phyloP scores from a whole-genome alignment of 805 yeast species.

The Spathaspora passalidarum region DNA sequence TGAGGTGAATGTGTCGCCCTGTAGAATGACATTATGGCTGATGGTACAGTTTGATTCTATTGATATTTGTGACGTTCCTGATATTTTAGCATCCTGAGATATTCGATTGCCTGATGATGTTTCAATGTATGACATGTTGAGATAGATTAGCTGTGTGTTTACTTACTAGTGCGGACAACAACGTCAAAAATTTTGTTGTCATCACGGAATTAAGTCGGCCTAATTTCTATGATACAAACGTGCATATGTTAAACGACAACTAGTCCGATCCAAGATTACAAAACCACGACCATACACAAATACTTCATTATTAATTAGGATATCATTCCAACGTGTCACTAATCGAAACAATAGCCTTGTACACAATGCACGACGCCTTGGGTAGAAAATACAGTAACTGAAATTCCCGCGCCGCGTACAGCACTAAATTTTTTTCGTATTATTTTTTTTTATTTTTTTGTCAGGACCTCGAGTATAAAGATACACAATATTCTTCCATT shows the following conservation, averaged over 20 bases:
- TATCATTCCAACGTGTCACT: neutral
- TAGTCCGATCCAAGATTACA: too few species aligned
- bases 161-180: too few species aligned
- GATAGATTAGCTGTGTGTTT: too few species aligned
- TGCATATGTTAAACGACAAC: too few species aligned
- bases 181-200: too few species aligned
- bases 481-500: neutral
- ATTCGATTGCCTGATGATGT: constrained; percentile 52
- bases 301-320: neutral
- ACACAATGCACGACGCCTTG: neutral
- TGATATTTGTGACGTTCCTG: constrained; percentile 41
- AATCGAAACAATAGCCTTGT: neutral
- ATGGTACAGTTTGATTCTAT: constrained; percentile 49
- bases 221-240: too few species aligned
- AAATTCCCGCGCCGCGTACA: neutral
- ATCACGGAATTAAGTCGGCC: too few species aligned
- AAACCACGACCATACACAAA: neutral
- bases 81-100: constrained; percentile 40
- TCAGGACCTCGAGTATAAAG: neutral
- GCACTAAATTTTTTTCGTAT: too few species aligned
- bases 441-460: neutral
- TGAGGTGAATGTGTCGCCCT: constrained; percentile 27
- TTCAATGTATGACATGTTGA: constrained; percentile 22
- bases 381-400: neutral
- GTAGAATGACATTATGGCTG: constrained; percentile 27